Evolutionary conservation across 345 rosid species (phyloP).

Genomic region (Citrus mangshanensis): DNA sequence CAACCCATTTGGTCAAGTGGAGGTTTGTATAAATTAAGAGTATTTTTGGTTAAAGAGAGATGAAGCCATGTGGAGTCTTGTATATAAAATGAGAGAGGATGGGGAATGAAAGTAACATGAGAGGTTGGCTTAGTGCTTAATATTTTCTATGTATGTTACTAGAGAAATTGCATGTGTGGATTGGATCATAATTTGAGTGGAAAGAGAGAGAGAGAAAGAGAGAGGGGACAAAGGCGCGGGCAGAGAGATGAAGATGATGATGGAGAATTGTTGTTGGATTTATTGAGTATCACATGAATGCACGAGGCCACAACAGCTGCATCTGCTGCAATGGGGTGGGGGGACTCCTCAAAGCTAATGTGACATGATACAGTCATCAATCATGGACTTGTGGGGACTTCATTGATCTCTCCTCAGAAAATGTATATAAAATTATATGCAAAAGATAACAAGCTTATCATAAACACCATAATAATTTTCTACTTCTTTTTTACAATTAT

Average conservation of each 20-base stretch:
- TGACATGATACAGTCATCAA: constrained; percentile 19
- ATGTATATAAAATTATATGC: neutral
- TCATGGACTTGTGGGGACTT: constrained; percentile 39
- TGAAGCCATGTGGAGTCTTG: constrained; percentile 24
- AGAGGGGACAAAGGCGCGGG: constrained; percentile 6
- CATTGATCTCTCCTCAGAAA: neutral
- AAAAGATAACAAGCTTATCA: neutral
- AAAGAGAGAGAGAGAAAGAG: neutral
- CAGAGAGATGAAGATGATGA: constrained; percentile 14
- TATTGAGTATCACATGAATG: constrained; percentile 47
- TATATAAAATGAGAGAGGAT: constrained; percentile 2
- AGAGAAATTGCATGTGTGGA: neutral
- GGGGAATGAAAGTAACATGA: constrained; percentile 32
- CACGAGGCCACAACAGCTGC: constrained; percentile 40
- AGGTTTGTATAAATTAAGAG: neutral
- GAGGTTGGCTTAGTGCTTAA: constrained; percentile 14
- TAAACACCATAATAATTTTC: neutral
- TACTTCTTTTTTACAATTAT: neutral
- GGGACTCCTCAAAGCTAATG: constrained; percentile 9
- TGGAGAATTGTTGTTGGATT: constrained; percentile 26
- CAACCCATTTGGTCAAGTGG: constrained; percentile 17
- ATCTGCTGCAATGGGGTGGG: constrained; percentile 1
- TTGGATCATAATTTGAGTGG: constrained; percentile 13
- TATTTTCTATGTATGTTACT: neutral
- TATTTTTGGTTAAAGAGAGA: neutral